Conservation (phyloP, 352 stramenopile genomes). For the Globisporangium solare region DNA sequence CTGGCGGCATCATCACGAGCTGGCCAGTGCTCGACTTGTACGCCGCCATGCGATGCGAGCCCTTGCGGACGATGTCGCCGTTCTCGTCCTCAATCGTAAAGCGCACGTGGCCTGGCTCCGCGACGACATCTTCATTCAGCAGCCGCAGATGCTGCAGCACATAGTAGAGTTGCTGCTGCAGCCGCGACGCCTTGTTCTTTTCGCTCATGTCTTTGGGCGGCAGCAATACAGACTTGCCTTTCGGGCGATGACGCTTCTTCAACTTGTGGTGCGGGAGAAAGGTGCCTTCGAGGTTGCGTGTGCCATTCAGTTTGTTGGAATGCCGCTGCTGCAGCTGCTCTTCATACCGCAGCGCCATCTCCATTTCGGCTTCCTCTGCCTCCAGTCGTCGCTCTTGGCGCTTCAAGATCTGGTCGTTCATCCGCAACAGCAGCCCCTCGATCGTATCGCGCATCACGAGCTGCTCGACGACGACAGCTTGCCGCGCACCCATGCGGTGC, state of each 20-base stretch:
- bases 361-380: conserved; percentile 1
- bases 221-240: conserved; percentile 20
- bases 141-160: conserved; percentile 46
- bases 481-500: conserved; percentile 93
- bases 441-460: conserved; percentile 85
- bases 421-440: conserved; percentile 66
- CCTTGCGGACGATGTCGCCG: conserved; percentile 30
- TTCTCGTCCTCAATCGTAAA: conserved; percentile 38
- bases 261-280: conserved; percentile 4
- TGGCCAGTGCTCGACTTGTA: conserved; percentile 12
- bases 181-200: conserved; percentile 33
- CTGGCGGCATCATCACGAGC: conserved; percentile 11
- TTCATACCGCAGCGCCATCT: conserved; percentile 11
- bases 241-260: conserved; percentile 10
- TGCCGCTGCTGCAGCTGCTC: conserved; percentile 5
- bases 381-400: conserved; percentile 5
- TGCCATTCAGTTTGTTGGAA: not conserved
- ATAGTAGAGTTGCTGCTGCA: conserved; percentile 44
- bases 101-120: conserved; percentile 38
- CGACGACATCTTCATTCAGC: conserved; percentile 30
- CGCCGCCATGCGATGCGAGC: conserved; percentile 31
- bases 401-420: conserved; percentile 22
- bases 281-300: not conserved
- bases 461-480: conserved; percentile 91
- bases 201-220: conserved; percentile 17